phyloP scores from a whole-genome alignment of 805 yeast species.

The Myxozyma melibiosi region DNA sequence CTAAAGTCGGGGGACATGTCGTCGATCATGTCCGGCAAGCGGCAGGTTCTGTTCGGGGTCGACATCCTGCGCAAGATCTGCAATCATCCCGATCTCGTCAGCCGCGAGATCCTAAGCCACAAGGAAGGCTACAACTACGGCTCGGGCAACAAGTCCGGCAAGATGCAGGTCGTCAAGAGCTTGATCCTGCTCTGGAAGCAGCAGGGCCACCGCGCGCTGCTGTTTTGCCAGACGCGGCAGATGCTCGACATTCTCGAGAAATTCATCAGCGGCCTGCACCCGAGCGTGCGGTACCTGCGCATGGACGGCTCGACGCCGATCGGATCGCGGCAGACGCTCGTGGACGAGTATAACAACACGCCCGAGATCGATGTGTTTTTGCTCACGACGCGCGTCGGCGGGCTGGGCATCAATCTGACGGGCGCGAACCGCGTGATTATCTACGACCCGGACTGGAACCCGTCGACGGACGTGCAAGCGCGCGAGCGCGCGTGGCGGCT shows the following conservation, averaged over 20 bases:
- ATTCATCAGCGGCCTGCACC: conserved; percentile 52
- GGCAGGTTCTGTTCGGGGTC: conserved; percentile 86
- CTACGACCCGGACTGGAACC: conserved; percentile 98
- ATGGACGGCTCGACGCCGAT: conserved; percentile 97
- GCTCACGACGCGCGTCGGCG: conserved; percentile 93
- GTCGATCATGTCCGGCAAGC: conserved; percentile 70
- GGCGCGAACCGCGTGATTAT: conserved; percentile 95
- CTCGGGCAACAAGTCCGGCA: conserved; percentile 67
- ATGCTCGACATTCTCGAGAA: conserved; percentile 86
- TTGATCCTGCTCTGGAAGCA: conserved; percentile 72
- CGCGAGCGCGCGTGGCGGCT: conserved; percentile 96
- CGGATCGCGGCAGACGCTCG: conserved; percentile 70
- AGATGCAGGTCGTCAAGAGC: conserved; percentile 83
- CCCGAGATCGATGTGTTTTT: conserved; percentile 64
- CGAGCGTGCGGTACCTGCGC: conserved; percentile 57
- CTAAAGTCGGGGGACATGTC: conserved; percentile 73
- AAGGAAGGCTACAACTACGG: conserved; percentile 46
- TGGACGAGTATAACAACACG: conserved; percentile 75
- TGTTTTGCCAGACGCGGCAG: conserved; percentile 92
- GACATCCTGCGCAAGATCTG: conserved; percentile 89
- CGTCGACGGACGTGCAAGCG: conserved; percentile 96
- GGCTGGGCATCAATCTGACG: conserved; percentile 88
- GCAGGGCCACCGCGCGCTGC: conserved; percentile 74
- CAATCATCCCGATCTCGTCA: conserved; percentile 89
- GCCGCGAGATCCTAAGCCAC: conserved; percentile 45